Conservation (phyloP, 2,329 filamentous ascomycete species). For the Phoma herbarum region DNA sequence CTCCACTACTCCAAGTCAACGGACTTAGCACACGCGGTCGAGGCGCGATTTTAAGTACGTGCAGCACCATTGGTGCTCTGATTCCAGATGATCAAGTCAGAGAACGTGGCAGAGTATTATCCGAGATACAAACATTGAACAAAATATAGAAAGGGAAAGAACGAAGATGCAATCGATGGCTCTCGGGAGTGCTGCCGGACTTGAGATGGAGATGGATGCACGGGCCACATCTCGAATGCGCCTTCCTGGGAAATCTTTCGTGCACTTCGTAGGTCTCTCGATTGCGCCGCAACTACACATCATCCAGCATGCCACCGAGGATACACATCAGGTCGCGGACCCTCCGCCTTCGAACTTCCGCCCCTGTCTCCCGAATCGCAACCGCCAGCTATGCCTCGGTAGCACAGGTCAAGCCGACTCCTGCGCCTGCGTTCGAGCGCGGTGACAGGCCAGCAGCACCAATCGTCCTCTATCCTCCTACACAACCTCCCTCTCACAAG, state of each 20-base stretch:
- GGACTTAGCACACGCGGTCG: slow-evolving; percentile 17
- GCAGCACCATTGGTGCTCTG: slow-evolving; percentile 39
- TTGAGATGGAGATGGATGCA: slow-evolving; percentile 26
- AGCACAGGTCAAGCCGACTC: slow-evolving; percentile 60
- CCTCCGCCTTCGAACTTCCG: slow-evolving; percentile 38
- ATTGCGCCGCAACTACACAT: slow-evolving; percentile 38
- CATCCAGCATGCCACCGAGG: slow-evolving; percentile 50
- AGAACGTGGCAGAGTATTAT: background rate
- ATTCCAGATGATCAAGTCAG: background rate
- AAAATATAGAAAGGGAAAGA: background rate
- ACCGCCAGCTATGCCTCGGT: slow-evolving; percentile 60
- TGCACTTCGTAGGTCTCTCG: slow-evolving; percentile 18
- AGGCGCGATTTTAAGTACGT: slow-evolving; percentile 33
- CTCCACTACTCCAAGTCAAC: slow-evolving; percentile 10
- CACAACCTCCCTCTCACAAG: slow-evolving; percentile 87
- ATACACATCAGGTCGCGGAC: slow-evolving; percentile 48
- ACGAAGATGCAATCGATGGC: slow-evolving; percentile 15
- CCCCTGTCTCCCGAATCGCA: slow-evolving; percentile 40
- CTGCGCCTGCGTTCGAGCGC: slow-evolving; percentile 62
- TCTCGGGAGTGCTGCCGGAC: slow-evolving; percentile 21
- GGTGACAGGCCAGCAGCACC: slow-evolving; percentile 56
- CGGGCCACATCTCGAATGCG: slow-evolving; percentile 40
- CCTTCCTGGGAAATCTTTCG: slow-evolving; percentile 33
- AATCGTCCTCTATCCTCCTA: slow-evolving; percentile 64
- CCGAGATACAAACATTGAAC: background rate